Percentiles rank a stretch among this genome's conserved stretches.
These are phyloP conservation scores for Paracamarosporium sp. DNA, from an alignment of 2,329 filamentous ascomycete genomes.

Conservation along the genomic window DNA sequence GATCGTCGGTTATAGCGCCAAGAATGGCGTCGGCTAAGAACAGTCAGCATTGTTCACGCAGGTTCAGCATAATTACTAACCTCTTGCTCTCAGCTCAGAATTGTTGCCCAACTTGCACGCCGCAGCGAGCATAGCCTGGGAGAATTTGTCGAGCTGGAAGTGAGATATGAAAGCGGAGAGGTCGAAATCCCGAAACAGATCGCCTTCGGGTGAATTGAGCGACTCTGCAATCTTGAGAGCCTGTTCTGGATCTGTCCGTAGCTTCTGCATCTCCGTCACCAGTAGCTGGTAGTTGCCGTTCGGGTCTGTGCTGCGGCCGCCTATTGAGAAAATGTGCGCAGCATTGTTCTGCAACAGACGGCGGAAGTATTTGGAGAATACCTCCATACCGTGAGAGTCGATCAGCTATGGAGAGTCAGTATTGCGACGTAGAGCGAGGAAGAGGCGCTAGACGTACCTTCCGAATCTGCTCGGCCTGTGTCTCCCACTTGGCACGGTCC, in stretches of 20 bases:
- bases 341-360: constrained; percentile 92
- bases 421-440: constrained; percentile 7
- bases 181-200: constrained; percentile 95
- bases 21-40: constrained; percentile 84
- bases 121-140: constrained; percentile 85
- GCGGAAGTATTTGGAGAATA: constrained; percentile 94
- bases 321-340: constrained; percentile 84
- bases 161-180: constrained; percentile 95
- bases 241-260: constrained; percentile 80
- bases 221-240: constrained; percentile 91
- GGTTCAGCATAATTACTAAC: constrained; percentile 57
- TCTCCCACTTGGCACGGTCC: constrained; percentile 88
- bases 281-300: constrained; percentile 85
- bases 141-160: constrained; percentile 88
- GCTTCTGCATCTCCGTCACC: constrained; percentile 83
- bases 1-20: constrained; percentile 77
- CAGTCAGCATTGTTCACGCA: constrained; percentile 20
- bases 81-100: constrained; percentile 86
- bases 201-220: constrained; percentile 87
- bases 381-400: constrained; percentile 99
- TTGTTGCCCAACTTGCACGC: constrained; percentile 86
- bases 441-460: constrained; percentile 67
- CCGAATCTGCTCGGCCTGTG: constrained; percentile 87
- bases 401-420: constrained; percentile 69
- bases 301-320: constrained; percentile 75